Base-by-base conservation (phyloP, 345 rosid genomes). In the Dipteronia sinensis region DNA sequence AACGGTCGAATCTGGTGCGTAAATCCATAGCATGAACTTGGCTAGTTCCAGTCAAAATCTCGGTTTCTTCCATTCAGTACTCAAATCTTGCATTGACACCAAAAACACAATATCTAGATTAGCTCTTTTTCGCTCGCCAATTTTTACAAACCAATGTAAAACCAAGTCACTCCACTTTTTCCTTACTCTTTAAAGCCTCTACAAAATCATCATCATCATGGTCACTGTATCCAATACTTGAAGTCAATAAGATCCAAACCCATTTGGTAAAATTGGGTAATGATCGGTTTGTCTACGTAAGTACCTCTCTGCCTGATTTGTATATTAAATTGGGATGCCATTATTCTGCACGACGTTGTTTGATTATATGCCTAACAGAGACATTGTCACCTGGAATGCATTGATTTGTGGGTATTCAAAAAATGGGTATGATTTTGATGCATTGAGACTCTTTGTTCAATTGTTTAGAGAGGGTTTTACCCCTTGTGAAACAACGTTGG, bases 321-420 rank as follows among this genome's bases (percentile, higher is more conserved):
- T 82, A 76, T 63, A 61, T 75, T 76, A 91, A 92, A 62, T 34
- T 86, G 78, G 93, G 92, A 10, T 85, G 78, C 11, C 34, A 80
- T 7, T 31, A 20, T 1, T 55, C 25, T 29, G 94, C 97, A 27
- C 90, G 74, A 10, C 65, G 64, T 6, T 91, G 84, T 89, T 90
- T 78, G 96, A 90, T 51, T 83, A 79, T 83, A 92, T 91, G 92
- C 90, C 88, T 72, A 84, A 79, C 0, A 89, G 91, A 84, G 95
- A 94, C 80, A 83, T 78, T 19, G 90, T 94, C 66, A 81, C 90
- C 75, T 94, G 98, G 98, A 92, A 94, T 64, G 94, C 94, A 20
- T 76, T 92, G 78, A 91, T 94, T 63, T 88, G 87, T 76, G 98
- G 96, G 68, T 92, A 86, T 44, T 89, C 98, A 4, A 79, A 90